Evolutionary conservation across 2,329 filamentous ascomycete species (phyloP).

Genomic region (Aspergillus felis): DNA sequence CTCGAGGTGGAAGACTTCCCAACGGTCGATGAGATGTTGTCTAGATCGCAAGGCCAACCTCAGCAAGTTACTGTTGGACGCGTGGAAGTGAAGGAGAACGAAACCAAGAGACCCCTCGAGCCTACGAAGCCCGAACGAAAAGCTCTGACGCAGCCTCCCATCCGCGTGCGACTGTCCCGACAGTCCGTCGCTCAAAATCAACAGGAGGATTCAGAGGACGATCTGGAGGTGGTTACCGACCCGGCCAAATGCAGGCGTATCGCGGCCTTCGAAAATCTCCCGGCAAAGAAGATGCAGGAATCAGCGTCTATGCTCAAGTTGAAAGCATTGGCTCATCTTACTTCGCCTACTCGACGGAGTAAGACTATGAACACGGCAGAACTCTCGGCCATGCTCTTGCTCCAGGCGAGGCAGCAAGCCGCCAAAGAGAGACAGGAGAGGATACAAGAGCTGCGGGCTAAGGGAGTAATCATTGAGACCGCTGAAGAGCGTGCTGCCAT

Average conservation of each 20-base stretch:
- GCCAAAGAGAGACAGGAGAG: conserved; percentile 71
- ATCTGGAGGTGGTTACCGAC: conserved; percentile 60
- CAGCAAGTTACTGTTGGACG: conserved; percentile 5
- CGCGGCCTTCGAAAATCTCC: conserved; percentile 67
- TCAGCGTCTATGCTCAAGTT: conserved; percentile 59
- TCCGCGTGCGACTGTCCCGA: conserved; percentile 41
- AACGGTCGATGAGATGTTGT: conserved; percentile 35
- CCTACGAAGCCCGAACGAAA: conserved; percentile 26
- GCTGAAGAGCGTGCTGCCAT: conserved; percentile 81
- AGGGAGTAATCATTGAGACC: conserved; percentile 77
- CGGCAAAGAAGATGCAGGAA: conserved; percentile 60
- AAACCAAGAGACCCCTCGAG: conserved; percentile 20
- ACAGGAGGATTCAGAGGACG: conserved; percentile 46
- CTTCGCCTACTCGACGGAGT: conserved; percentile 53
- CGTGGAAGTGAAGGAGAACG: conserved; percentile 4
- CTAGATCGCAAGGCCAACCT: conserved; percentile 20
- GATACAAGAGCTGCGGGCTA: conserved; percentile 70
- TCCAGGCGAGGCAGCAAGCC: conserved; percentile 75
- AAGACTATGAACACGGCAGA: conserved; percentile 64
- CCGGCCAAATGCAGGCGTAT: conserved; percentile 41
- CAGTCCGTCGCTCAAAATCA: conserved; percentile 32
- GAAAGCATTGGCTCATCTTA: conserved; percentile 70
- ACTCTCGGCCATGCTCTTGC: conserved; percentile 64
- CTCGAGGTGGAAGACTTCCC: conserved; percentile 34
- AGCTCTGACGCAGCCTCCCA: conserved; percentile 25